Conservation (phyloP, 192 early-diverging fungal genomes). For the Linnemannia zychae region DNA sequence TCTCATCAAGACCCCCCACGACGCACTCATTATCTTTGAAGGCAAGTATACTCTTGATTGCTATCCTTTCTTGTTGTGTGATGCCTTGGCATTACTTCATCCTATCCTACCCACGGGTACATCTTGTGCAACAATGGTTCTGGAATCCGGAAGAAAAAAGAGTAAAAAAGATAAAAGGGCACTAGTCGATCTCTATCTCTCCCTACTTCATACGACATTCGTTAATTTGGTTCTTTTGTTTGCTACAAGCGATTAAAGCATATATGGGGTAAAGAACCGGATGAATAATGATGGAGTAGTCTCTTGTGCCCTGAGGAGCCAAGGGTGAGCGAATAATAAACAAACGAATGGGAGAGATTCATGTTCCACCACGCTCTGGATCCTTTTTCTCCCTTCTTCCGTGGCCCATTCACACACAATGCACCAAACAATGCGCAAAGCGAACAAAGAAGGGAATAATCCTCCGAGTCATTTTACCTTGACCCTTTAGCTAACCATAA, state of each 20-base stretch:
- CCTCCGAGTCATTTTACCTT: neutral
- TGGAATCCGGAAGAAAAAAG: neutral
- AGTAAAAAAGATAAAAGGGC: neutral
- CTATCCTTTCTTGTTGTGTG: neutral
- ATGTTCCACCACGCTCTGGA: neutral
- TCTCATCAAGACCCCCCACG: slow-evolving; percentile 87
- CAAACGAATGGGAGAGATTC: neutral
- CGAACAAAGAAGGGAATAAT: slow-evolving; percentile 6
- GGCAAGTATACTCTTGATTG: slow-evolving; percentile 32
- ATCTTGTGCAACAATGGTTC: neutral
- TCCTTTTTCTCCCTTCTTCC: neutral
- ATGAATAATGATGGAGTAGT: neutral
- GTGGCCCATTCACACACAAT: neutral
- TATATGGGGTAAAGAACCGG: neutral
- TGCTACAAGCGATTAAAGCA: neutral
- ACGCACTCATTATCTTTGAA: slow-evolving; percentile 91
- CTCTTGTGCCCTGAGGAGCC: neutral
- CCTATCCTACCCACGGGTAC: slow-evolving; percentile 4
- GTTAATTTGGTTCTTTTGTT: neutral
- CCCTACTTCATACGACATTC: neutral
- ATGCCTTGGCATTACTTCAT: neutral
- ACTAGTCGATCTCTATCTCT: neutral
- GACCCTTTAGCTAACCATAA: neutral
- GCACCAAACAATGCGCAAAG: neutral
- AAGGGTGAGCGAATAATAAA: neutral